These are phyloP conservation scores for Thyridium curvatum DNA, from an alignment of 2,329 filamentous ascomycete species.

Conservation along the genomic window DNA sequence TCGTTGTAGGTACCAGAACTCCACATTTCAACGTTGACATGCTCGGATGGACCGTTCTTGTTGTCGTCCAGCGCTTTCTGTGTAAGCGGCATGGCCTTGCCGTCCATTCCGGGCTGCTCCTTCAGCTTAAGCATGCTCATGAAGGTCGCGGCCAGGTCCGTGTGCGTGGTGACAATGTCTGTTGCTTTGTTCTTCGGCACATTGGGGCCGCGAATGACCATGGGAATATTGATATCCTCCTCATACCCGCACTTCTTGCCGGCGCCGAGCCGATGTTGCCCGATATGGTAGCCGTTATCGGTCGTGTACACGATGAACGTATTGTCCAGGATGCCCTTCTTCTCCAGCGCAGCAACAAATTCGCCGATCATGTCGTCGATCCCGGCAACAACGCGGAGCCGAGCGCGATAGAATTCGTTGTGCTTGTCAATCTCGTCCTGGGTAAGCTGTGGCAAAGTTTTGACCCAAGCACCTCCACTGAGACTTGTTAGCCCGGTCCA, in stretches of 20 bases:
- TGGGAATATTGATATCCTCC: conserved; percentile 53
- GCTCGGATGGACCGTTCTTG: conserved; percentile 27
- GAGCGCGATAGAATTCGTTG: conserved; percentile 44
- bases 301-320: conserved; percentile 48
- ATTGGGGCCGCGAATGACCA: conserved; percentile 53
- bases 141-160: conserved; percentile 54
- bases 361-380: conserved; percentile 49
- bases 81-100: conserved; percentile 40
- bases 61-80: conserved; percentile 11
- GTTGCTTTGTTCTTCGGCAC: conserved; percentile 33
- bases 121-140: conserved; percentile 30
- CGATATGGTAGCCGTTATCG: conserved; percentile 55
- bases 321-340: conserved; percentile 54
- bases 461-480: conserved; percentile 38
- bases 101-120: conserved; percentile 42
- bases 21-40: conserved; percentile 44
- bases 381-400: conserved; percentile 44
- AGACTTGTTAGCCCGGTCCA: no score
- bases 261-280: conserved; percentile 39
- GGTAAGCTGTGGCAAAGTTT: conserved; percentile 30
- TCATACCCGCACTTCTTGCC: conserved; percentile 46
- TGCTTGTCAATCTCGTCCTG: conserved; percentile 23
- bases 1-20: no score
- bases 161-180: conserved; percentile 50
- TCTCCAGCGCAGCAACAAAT: conserved; percentile 28